phyloP scores from a whole-genome alignment of 2,329 filamentous ascomycete genomes.

The Sclerotinia minor region DNA sequence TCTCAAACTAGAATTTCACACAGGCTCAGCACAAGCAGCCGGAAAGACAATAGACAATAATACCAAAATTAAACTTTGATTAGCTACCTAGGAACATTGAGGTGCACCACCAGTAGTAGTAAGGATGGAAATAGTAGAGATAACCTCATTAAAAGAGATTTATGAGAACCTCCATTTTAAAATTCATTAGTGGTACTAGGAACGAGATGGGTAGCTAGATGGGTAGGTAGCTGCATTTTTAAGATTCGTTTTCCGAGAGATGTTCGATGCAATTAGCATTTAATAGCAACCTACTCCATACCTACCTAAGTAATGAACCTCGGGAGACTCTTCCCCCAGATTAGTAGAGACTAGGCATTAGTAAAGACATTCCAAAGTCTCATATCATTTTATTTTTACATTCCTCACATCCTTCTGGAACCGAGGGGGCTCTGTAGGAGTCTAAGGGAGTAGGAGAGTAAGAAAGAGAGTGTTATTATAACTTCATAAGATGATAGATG shows the following conservation, averaged over 20 bases:
- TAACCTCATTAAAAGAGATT: constrained; percentile 9
- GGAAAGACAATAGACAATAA: too few relatives aligned
- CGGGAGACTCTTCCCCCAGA: constrained; percentile 5
- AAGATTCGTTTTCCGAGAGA: not conserved
- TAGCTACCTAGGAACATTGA: not conserved
- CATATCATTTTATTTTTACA: constrained; percentile 5
- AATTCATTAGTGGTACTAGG: not conserved
- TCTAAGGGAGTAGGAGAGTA: too few relatives aligned
- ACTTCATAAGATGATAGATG: too few relatives aligned
- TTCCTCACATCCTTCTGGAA: constrained; percentile 16
- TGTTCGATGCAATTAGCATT: not conserved
- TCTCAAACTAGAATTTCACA: not conserved
- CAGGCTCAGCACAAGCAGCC: too few relatives aligned
- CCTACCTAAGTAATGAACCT: not conserved
- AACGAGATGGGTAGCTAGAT: not conserved
- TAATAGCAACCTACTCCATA: not conserved
- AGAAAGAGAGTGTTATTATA: too few relatives aligned
- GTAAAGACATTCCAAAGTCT: constrained; percentile 11
- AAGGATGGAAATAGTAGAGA: not conserved
- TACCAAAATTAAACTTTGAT: too few relatives aligned
- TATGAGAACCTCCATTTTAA: not conserved
- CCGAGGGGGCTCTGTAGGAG: not conserved
- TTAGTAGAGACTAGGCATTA: not conserved
- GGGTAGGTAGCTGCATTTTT: not conserved
- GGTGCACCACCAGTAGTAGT: too few relatives aligned